Evolutionary conservation across 352 stramenopile genomes (phyloP), one percentile per base, ranked within the genome.

Genomic region (Globisporangium splendens): DNA sequence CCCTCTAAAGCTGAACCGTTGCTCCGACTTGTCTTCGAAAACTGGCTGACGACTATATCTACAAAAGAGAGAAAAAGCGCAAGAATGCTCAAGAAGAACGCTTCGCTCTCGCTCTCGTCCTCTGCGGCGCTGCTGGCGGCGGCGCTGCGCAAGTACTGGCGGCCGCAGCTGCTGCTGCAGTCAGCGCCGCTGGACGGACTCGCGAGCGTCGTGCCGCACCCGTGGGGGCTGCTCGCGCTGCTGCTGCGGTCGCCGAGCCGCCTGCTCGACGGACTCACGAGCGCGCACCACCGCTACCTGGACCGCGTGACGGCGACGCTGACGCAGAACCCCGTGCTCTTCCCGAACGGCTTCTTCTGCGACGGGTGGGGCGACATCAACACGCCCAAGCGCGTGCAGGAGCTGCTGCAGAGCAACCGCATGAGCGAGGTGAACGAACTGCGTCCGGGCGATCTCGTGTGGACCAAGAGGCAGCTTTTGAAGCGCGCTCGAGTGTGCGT

Each of bases 311-410:
- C 77, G n/a, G 83, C 80, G n/a, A 67, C 69, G 24, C 67, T 93
- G 39, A 90, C 83, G 44, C 83, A 93, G 50, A 86, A 83, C 63
- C 68, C 79, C 14, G 55, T 91, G 44, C 59, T 93, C n/a, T 93
- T 91, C 51, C 83, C 83, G 1, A 70, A 77, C 22, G 83, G 83
- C 22, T 93, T 91, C 67, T 93, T 93, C 65, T 84, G 75, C 22
- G 83, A 93, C 50, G 83, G 80, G 0, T 93, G 83, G 83, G 83
- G 83, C 8, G 83, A 93, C 55, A 64, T 91, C 41, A 80, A 76
- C 52, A 88, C 81, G 13, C 74, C 79, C 8, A 61, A 57, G 56
- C 72, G 82, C 3, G 72, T 93, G 17, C 70, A 63, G 7, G 67
- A 79, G 52, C 54, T 89, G 48, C 61, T 89, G 13, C 69, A 86